Evolutionary conservation across 2,329 filamentous ascomycete species (phyloP), one percentile per base, ranked within the genome.

Genomic region (Trichoderma brevicompactum): DNA sequence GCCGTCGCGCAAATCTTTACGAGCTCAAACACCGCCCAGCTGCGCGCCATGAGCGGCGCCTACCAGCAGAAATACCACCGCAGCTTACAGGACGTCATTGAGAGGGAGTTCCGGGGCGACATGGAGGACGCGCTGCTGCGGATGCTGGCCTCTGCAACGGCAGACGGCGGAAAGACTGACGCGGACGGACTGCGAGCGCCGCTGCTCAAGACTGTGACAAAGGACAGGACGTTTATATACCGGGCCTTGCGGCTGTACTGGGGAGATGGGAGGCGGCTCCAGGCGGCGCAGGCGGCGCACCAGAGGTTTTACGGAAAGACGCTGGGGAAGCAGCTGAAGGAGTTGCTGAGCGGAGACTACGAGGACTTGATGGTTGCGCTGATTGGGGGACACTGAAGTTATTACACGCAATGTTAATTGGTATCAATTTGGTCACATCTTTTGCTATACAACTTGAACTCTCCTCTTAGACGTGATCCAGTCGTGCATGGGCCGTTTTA

Each of bases 1-100:
- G 65, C 71, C 1, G 74, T 78, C 2, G 72, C 72, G 0, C 72
- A 77, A 49, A 74, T 78, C 15, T 72, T 78, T 5, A 70, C 70
- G 4, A 72, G 66, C 55, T 70, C 69, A 69, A 78, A 78, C 69
- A 68, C 72, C 55, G 61, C 70, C 46, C 71, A 78, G 67, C 50
- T 81, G 62, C 68, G 40, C 7, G 70, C 74, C 32, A 68, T 77
- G 10, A 66, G 65, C 68, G 65, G 76, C 6, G 59, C 66, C 32
- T 78, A 78, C 54, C 66, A 68, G 48, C 66, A 67, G 13, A 77
- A 76, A 64, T 77, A 77, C 59, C 74, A 75, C 64, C 74, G 74
- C 28, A 71, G 70, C 17, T 28, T 65, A 12, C 23, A 65, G 15
- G 48, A 52, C 6, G 59, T 36, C 48, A 64, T 66, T 10, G 44